Base-by-base conservation (phyloP, 306 rosid genomes). In the Abrus precatorius region DNA sequence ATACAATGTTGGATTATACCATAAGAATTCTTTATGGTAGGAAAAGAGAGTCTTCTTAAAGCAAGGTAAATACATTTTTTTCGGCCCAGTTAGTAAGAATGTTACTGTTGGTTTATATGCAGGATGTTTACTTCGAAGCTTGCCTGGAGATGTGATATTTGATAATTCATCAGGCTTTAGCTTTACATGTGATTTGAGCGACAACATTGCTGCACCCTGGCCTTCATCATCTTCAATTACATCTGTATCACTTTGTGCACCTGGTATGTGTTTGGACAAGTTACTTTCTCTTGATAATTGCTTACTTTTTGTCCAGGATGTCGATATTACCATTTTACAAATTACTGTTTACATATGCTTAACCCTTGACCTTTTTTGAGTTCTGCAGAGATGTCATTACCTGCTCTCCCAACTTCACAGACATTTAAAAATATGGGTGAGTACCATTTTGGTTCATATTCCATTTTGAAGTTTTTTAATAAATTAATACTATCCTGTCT, bases 61-160 rank as follows among this genome's bases (percentile, higher is more conserved):
- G 44, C 67, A 70, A 4, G 28, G 20, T 65, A 6, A 29, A 48
- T 14, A 56, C 34, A 11, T 74, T 69, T 14, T 7, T 33, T 67
- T 38, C 53, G 47, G 9, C 72, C 20, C n/a, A 52, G 12, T 50
- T 13, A 12, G 53, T 64, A 36, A 70, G 63, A 53, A 64, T 72
- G 44, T 36, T 75, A 1, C 9, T 68, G 43, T 74, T 73, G 43
- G 43, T 61, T 77, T 80, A 30, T 80, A 57, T 85, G 87, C 79
- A 92, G 99, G 98, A 40, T 96, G 99, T 83, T 89, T 96, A 29
- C 99, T 96, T 79, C 91, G 97, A 81, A 96, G 98, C 92, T 86
- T 85, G 88, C 97, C 99, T 20, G 86, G 89, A 65, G 97, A 96
- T 78, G 87, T 92, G 91, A n/a, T 88, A 80, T 88, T 90, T 74